Conservation (phyloP, 176 grass and related monocot genomes). For the Zoysia japonica region DNA sequence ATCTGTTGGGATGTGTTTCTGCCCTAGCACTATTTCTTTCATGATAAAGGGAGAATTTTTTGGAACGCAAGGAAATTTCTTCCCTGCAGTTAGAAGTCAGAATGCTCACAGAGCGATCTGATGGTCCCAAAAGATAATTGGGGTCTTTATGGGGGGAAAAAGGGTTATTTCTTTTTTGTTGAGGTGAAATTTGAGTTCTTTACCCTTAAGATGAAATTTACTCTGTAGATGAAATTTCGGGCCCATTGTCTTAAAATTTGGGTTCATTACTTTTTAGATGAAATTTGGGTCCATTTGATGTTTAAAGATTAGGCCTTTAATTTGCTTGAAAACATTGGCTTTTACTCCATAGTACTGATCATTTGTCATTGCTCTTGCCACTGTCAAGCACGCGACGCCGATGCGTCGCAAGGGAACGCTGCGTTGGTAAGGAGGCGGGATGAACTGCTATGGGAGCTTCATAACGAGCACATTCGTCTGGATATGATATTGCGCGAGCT, state of each 20-base stretch:
- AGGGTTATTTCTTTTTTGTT: background rate
- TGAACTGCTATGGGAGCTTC: constrained; percentile 33
- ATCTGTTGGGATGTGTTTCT: background rate
- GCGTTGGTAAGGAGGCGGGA: constrained; percentile 12
- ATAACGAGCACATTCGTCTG: constrained; percentile 6
- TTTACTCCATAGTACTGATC: background rate
- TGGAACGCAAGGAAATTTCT: no score
- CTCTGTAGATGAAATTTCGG: background rate
- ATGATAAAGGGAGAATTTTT: background rate
- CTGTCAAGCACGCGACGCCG: background rate
- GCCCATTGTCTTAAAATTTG: background rate
- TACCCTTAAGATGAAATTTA: background rate
- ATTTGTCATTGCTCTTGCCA: constrained; percentile 1
- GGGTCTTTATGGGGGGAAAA: background rate
- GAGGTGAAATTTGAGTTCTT: background rate
- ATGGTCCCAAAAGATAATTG: background rate
- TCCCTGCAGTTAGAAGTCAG: background rate
- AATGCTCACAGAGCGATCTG: background rate
- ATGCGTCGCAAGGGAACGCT: background rate
- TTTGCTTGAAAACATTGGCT: background rate
- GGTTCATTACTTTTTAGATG: background rate
- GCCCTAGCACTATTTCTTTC: background rate
- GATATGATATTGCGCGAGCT: constrained; percentile 40
- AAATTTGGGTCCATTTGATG: background rate
- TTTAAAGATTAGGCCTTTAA: background rate